Percentiles rank a stretch among this genome's conserved stretches.
Conservation (phyloP, 306 rosid species). For the Gleditsia sinensis region DNA sequence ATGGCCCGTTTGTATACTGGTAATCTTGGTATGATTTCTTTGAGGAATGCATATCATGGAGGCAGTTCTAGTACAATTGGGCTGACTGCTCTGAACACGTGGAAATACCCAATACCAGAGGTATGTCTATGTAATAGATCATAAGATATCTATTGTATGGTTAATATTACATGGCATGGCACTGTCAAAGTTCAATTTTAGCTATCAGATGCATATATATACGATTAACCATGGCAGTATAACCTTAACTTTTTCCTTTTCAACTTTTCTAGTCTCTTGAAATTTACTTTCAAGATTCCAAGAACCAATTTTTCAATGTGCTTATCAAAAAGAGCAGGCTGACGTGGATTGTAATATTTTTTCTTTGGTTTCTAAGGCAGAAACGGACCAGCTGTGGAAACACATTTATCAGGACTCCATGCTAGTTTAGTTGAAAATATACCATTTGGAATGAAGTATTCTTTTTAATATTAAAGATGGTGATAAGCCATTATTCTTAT, state of each 20-base stretch:
- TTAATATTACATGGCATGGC: neutral
- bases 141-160: constrained; percentile 7
- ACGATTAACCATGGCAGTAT: neutral
- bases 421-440: neutral
- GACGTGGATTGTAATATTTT: neutral
- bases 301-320: neutral
- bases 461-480: constrained; percentile 2
- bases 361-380: neutral
- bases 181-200: constrained; percentile 12
- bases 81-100: constrained; percentile 75
- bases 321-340: neutral
- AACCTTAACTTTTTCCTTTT: neutral
- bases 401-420: neutral
- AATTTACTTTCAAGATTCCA: neutral
- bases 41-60: constrained; percentile 95
- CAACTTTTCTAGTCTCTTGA: constrained; percentile 1
- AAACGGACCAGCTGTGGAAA: neutral
- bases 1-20: constrained; percentile 92
- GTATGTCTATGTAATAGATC: constrained; percentile 43
- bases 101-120: constrained; percentile 96
- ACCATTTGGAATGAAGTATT: constrained; percentile 3
- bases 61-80: constrained; percentile 84
- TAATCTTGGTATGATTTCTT: constrained; percentile 79
- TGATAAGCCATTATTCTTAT: constrained; percentile 26
- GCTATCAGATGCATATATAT: constrained; percentile 6